A percentile compares a stretch with the other conserved stretches of the same genome.
phyloP scores from a whole-genome alignment of 2,329 filamentous ascomycete species.

The Alternaria dauci region DNA sequence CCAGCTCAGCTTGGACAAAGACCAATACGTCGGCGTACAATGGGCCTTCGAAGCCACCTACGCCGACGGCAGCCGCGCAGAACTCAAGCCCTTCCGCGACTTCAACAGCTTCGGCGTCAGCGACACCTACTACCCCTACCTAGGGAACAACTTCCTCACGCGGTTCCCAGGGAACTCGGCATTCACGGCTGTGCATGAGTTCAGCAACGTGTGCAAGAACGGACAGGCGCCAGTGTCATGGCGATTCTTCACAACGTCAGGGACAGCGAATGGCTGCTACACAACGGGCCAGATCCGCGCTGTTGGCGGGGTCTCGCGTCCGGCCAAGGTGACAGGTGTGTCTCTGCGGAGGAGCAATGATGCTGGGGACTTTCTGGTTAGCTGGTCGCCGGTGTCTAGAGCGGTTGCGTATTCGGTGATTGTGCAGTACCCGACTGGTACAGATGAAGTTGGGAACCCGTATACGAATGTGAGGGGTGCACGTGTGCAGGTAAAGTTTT shows the following conservation, averaged over 20 bases:
- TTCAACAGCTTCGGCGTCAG: slow-evolving; percentile 11
- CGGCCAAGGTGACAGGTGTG: slow-evolving; percentile 6
- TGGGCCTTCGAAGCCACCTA: slow-evolving; percentile 20
- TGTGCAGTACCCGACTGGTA: slow-evolving; percentile 17
- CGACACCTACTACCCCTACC: slow-evolving; percentile 14
- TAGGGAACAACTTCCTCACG: slow-evolving; percentile 16
- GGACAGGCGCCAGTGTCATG: slow-evolving; percentile 16
- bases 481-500: slow-evolving; percentile 9
- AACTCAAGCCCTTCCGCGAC: slow-evolving; percentile 9
- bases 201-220: slow-evolving; percentile 14
- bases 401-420: slow-evolving; percentile 18
- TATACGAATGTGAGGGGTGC: slow-evolving; percentile 16
- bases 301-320: not conserved
- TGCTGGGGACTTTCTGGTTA: slow-evolving; percentile 13
- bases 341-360: slow-evolving; percentile 7
- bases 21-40: slow-evolving; percentile 15
- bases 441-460: slow-evolving; percentile 12
- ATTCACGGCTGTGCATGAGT: slow-evolving; percentile 19
- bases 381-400: slow-evolving; percentile 10
- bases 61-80: slow-evolving; percentile 8
- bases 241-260: slow-evolving; percentile 9
- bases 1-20: slow-evolving; percentile 17
- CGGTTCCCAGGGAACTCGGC: slow-evolving; percentile 12
- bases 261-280: not conserved
- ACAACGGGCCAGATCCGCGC: slow-evolving; percentile 7